These are phyloP conservation scores for Lojkania enalia DNA, from an alignment of 2,329 filamentous ascomycete species.

Conservation along the genomic window DNA sequence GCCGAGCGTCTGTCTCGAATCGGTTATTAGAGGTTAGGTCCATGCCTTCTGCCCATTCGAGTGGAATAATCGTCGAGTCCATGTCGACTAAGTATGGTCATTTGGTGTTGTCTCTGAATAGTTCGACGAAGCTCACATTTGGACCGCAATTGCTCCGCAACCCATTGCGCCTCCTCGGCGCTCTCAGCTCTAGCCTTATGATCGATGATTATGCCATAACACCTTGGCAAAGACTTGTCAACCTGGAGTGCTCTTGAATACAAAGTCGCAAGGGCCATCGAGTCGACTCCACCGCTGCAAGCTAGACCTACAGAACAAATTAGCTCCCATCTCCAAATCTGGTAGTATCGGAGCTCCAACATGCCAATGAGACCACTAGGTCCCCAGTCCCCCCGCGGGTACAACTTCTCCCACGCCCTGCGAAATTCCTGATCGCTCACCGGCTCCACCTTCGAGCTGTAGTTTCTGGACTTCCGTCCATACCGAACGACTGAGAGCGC, in stretches of 20 bases:
- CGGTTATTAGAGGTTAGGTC: slow-evolving; percentile 57
- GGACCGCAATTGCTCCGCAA: slow-evolving; percentile 50
- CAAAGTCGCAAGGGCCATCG: slow-evolving; percentile 89
- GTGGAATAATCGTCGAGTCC: slow-evolving; percentile 34
- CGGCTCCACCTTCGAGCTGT: slow-evolving; percentile 26
- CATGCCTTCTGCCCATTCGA: slow-evolving; percentile 44
- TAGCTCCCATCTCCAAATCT: neutral
- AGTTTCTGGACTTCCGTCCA: slow-evolving; percentile 22
- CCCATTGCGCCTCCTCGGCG: slow-evolving; percentile 57
- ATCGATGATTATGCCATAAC: slow-evolving; percentile 64
- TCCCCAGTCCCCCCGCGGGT: slow-evolving; percentile 5
- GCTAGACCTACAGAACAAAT: slow-evolving; percentile 61
- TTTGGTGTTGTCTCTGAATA: slow-evolving; percentile 2
- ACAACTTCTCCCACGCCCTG: slow-evolving; percentile 16
- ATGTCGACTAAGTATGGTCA: slow-evolving; percentile 33
- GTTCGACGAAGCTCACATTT: slow-evolving; percentile 45
- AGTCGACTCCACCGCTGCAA: slow-evolving; percentile 91
- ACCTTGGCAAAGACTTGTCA: slow-evolving; percentile 23
- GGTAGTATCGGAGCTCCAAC: slow-evolving; percentile 3
- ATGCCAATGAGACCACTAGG: slow-evolving; percentile 18
- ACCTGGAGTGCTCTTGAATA: slow-evolving; percentile 50
- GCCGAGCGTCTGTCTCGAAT: slow-evolving; percentile 77
- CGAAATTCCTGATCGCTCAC: slow-evolving; percentile 33
- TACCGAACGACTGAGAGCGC: slow-evolving; percentile 22
- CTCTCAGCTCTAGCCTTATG: slow-evolving; percentile 62